Evolutionary conservation across 225 moss, liverwort and hornwort species (phyloP).

Genomic region (Asterella californica): DNA sequence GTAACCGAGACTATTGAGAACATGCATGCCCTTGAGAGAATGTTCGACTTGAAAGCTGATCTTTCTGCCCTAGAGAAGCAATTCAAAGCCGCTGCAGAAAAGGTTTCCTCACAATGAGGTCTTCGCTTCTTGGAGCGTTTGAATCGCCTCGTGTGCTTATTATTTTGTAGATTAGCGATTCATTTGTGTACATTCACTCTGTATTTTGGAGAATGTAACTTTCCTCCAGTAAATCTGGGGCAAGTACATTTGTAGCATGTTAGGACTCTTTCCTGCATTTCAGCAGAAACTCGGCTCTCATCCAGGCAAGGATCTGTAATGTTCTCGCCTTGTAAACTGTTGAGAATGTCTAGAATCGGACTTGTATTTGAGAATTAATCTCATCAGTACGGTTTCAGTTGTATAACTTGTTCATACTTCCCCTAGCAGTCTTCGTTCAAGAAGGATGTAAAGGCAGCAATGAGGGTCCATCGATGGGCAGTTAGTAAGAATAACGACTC

Average conservation of each 20-base stretch:
- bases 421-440: not conserved
- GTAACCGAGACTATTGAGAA: slow-evolving; percentile 78
- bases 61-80: slow-evolving; percentile 32
- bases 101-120: slow-evolving; percentile 28
- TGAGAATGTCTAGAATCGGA: slow-evolving; percentile 15
- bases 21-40: slow-evolving; percentile 80
- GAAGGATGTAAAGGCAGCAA: slow-evolving; percentile 9
- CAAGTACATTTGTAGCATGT: slow-evolving; percentile 21
- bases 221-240: slow-evolving; percentile 1
- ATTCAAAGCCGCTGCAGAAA: slow-evolving; percentile 31
- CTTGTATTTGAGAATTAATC: slow-evolving; percentile 15
- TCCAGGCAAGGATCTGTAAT: slow-evolving; percentile 8
- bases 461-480: slow-evolving; percentile 1
- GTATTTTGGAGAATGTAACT: slow-evolving; percentile 9
- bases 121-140: not conserved
- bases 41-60: slow-evolving; percentile 60
- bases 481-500: not conserved
- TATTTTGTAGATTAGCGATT: slow-evolving; percentile 24
- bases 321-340: slow-evolving; percentile 23
- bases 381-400: slow-evolving; percentile 20
- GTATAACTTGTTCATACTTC: slow-evolving; percentile 18
- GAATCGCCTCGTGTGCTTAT: slow-evolving; percentile 7
- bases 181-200: slow-evolving; percentile 22
- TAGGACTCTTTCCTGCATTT: slow-evolving; percentile 12
- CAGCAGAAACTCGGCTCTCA: slow-evolving; percentile 14